These are phyloP conservation scores for Colletotrichum liriopes DNA, from an alignment of 2,329 filamentous ascomycete genomes.

Conservation along the genomic window DNA sequence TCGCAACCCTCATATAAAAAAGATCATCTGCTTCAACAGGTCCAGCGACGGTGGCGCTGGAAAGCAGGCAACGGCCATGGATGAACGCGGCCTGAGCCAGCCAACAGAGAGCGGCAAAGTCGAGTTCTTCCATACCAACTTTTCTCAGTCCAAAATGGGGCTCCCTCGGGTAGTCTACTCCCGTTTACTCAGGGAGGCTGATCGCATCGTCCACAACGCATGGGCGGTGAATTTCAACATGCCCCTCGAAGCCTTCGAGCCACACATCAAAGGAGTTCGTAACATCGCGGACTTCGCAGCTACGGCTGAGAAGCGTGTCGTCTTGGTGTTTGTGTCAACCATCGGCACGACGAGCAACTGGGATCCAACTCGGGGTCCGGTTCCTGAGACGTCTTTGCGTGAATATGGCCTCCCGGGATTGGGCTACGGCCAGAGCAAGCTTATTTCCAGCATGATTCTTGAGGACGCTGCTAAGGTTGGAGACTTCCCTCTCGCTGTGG, in stretches of 20 bases:
- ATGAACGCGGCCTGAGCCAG: conserved; percentile 15
- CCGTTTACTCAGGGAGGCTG: conserved; percentile 54
- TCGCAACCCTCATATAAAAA: conserved; percentile 42
- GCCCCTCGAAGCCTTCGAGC: conserved; percentile 63
- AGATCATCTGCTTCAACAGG: conserved; percentile 35
- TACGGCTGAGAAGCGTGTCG: conserved; percentile 20
- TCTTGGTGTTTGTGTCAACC: conserved; percentile 40
- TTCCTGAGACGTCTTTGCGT: conserved; percentile 20
- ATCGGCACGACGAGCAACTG: conserved; percentile 37
- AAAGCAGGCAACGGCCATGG: conserved; percentile 35
- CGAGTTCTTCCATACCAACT: conserved; percentile 55
- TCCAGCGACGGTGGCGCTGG: conserved; percentile 31
- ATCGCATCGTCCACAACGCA: conserved; percentile 68
- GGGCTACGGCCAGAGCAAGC: conserved; percentile 43
- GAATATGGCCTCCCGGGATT: conserved; percentile 18
- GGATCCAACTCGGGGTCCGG: conserved; percentile 25
- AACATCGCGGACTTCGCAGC: conserved; percentile 57
- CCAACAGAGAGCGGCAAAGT: conserved; percentile 32
- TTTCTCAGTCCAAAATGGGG: conserved; percentile 24
- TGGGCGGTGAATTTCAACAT: conserved; percentile 68
- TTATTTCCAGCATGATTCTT: conserved; percentile 34
- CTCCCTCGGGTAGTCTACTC: conserved; percentile 19
- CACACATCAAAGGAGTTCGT: conserved; percentile 65
- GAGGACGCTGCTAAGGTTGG: conserved; percentile 33
- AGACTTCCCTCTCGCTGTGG: conserved; percentile 29